A percentile compares a stretch with the other conserved stretches of the same genome.
phyloP scores from a whole-genome alignment of 225 moss, liverwort and hornwort species.

The Pseudisothecium myosuroides region DNA sequence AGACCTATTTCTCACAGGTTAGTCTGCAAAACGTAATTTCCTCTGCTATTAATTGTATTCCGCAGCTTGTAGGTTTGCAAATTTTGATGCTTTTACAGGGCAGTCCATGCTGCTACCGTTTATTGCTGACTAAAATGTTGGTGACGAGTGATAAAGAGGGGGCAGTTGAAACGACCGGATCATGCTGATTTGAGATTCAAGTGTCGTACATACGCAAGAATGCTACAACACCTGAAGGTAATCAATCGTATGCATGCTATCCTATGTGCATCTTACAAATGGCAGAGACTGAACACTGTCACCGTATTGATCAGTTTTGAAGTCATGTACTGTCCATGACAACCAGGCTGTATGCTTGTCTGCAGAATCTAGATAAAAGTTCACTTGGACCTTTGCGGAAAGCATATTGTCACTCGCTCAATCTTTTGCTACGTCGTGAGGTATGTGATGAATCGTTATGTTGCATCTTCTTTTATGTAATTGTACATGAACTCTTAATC shows the following conservation, averaged over 20 bases:
- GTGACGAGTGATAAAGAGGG: conserved; percentile 43
- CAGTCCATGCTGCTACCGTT: background rate
- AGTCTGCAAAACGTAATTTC: background rate
- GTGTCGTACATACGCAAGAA: conserved; percentile 92
- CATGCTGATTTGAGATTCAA: conserved; percentile 99
- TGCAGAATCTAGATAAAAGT: conserved; percentile 82
- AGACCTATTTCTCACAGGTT: conserved; percentile 94
- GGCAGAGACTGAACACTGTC: background rate
- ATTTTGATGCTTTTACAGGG: background rate
- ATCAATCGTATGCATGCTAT: background rate
- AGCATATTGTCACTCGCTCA: conserved; percentile 92
- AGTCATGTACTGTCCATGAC: background rate
- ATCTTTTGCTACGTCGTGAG: conserved; percentile 90
- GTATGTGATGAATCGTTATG: conserved; percentile 13
- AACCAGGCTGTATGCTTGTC: background rate
- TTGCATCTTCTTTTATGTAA: background rate
- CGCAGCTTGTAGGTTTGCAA: background rate
- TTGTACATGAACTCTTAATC: background rate
- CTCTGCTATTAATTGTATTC: background rate
- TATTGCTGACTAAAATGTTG: background rate
- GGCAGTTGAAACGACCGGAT: conserved; percentile 95
- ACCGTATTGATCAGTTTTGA: background rate
- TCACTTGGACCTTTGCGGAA: conserved; percentile 85
- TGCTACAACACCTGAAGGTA: conserved; percentile 98
- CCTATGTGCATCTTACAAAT: background rate